phyloP scores from a whole-genome alignment of 257 asterid species.

The Ocimum tenuiflorum region DNA sequence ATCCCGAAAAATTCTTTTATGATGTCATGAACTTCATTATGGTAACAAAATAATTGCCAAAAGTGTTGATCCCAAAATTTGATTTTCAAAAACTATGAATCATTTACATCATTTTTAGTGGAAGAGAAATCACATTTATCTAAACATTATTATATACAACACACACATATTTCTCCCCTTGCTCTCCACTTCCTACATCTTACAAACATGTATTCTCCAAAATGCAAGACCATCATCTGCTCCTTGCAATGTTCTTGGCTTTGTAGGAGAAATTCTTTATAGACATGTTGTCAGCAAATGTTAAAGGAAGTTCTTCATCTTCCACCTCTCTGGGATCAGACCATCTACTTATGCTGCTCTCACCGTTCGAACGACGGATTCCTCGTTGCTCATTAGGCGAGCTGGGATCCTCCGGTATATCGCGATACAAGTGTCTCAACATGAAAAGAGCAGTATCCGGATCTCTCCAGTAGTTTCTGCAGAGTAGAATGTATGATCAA shows the following conservation, averaged over 20 bases:
- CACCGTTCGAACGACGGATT: slow-evolving; percentile 33
- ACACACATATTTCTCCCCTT: neutral
- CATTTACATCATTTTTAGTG: neutral
- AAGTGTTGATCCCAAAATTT: neutral
- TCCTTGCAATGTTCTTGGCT: slow-evolving; percentile 39
- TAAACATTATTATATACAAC: neutral
- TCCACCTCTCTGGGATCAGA: slow-evolving; percentile 46
- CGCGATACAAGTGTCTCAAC: slow-evolving; percentile 74
- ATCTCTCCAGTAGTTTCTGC: slow-evolving; percentile 95
- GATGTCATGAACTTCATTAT: no score
- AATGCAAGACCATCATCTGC: neutral
- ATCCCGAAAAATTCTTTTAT: no score
- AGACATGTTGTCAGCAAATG: slow-evolving; percentile 58
- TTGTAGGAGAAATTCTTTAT: slow-evolving; percentile 48
- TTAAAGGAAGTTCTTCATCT: slow-evolving; percentile 74
- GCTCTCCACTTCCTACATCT: neutral
- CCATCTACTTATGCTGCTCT: slow-evolving; percentile 32
- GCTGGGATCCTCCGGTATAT: slow-evolving; percentile 55
- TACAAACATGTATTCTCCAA: neutral
- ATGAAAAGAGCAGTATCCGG: slow-evolving; percentile 89
- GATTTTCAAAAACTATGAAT: neutral
- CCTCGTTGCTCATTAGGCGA: slow-evolving; percentile 27
- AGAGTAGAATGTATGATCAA: neutral
- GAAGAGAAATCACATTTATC: neutral
- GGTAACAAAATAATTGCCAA: no score